Evolutionary conservation across 2,329 filamentous ascomycete species (phyloP).

Genomic region (Myrmaecium sp.): DNA sequence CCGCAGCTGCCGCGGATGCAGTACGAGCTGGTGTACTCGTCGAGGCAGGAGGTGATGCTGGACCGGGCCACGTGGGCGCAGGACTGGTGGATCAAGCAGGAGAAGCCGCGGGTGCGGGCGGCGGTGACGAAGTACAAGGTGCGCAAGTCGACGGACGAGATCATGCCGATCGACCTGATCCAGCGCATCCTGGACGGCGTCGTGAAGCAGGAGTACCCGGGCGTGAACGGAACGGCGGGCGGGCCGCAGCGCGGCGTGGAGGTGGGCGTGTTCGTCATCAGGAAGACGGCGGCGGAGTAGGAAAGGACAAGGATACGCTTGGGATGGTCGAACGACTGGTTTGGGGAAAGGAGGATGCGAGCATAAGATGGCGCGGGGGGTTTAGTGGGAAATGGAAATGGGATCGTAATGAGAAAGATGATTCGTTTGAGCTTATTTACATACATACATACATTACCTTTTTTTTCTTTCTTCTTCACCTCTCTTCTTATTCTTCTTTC

Average conservation of each 20-base stretch:
- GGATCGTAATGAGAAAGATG: too few relatives aligned
- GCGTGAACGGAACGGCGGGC: conserved; percentile 21
- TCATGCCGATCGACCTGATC: conserved; percentile 38
- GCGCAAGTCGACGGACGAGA: conserved; percentile 27
- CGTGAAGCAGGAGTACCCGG: conserved; percentile 32
- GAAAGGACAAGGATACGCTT: too few relatives aligned
- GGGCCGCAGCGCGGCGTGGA: conserved; percentile 30
- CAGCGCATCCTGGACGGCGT: conserved; percentile 43
- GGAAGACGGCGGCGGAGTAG: too few relatives aligned
- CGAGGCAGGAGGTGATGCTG: conserved; percentile 32
- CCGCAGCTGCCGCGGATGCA: conserved; percentile 13
- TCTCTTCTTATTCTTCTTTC: too few relatives aligned
- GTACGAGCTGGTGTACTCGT: conserved; percentile 32
- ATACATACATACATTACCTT: too few relatives aligned
- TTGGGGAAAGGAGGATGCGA: too few relatives aligned
- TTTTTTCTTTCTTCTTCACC: too few relatives aligned
- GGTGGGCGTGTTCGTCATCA: conserved; percentile 30
- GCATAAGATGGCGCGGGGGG: too few relatives aligned
- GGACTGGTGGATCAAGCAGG: conserved; percentile 49
- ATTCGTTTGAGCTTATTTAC: too few relatives aligned
- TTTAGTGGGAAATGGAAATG: too few relatives aligned
- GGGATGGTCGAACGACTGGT: too few relatives aligned
- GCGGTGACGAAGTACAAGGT: conserved; percentile 28
- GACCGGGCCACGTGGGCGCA: conserved; percentile 37
- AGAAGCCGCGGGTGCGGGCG: conserved; percentile 40